Base-by-base conservation (phyloP, 805 yeast genomes). In the Saccharomycopsis schoenii region DNA sequence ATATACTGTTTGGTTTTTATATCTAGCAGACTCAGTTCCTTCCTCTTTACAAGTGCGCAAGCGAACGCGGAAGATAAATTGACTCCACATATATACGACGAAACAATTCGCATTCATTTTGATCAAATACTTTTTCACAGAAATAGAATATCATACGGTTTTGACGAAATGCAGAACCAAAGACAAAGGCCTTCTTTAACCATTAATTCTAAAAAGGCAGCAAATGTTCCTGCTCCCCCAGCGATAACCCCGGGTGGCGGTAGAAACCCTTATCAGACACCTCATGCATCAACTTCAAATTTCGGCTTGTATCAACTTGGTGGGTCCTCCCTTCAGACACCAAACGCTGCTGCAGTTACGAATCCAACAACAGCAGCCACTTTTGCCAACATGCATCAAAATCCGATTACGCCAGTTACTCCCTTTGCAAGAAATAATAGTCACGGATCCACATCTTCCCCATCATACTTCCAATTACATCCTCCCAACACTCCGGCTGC, bases 321-420 rank as follows among this genome's bases (percentile, higher is more conserved):
- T 17, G 60, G 51, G 3, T 51, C 39, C n/a, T 42, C 41, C 19
- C 68, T 66, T 6, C 62, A 63, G 17, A 39, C 67, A 1, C 69
- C 55, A 59, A 51, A 62, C 25, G 71, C 64, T 11, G 21, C 71
- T 9, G 66, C 65, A 0, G 74, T 68, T 0, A 37, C 66, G 10
- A 47, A 47, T 21, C 2, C 34, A 21, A 9, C 37, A 37, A 14
- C 43, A 55, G 40, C 40, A 17, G 29, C 34, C 10, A 25, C 52
- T 1, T 47, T 47, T 25, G 29, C 58, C 17, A 58, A 51, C 15
- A 21, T 24, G 29, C 43, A 15, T 15, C 55, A 52, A 19, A 59
- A 59, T 37, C 62, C 62, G 12, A 43, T 47, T 3, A 60, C 61
- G 2, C 61, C 64, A 15, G 52, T 58, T 10, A 58, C 55, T 5